Conservation (phyloP, 192 early-diverging fungal species). For the Entomortierella lignicola region DNA sequence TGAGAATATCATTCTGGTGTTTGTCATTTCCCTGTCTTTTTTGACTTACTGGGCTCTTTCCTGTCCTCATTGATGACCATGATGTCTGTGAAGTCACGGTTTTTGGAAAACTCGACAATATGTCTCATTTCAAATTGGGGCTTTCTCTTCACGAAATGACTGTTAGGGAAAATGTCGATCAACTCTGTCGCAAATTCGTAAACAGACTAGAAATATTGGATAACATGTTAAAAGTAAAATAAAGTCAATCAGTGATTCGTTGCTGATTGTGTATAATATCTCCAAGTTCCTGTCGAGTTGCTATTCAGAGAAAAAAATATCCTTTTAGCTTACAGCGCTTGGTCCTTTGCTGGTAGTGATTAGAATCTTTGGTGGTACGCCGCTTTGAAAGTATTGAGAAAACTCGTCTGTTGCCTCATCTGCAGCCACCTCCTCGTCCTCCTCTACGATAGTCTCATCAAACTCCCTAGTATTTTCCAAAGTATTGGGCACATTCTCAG, state of each 20-base stretch:
- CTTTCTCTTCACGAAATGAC: constrained; percentile 89
- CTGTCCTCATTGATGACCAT: constrained; percentile 95
- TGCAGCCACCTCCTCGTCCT: constrained; percentile 84
- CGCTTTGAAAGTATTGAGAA: constrained; percentile 86
- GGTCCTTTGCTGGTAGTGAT: constrained; percentile 87
- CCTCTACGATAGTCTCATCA: constrained; percentile 91
- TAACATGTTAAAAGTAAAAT: not conserved
- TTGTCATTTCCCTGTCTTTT: not conserved
- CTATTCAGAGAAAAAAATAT: no score
- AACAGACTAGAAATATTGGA: constrained; percentile 33
- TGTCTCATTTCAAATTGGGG: constrained; percentile 88
- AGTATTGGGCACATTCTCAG: constrained; percentile 91
- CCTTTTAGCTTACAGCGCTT: constrained; percentile 66
- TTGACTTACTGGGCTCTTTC: constrained; percentile 83
- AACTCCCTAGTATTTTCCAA: constrained; percentile 92
- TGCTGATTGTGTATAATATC: no score
- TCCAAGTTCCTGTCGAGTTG: no score
- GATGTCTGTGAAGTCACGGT: constrained; percentile 93
- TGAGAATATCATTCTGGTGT: no score
- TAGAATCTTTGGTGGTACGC: constrained; percentile 89
- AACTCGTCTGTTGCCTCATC: constrained; percentile 89
- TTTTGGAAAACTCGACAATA: constrained; percentile 90
- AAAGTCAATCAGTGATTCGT: not conserved
- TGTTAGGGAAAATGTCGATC: constrained; percentile 88
- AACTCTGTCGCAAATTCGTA: constrained; percentile 94